These are phyloP conservation scores for Fomitopsis palustris DNA, from an alignment of 1,284 basidiomycete species.

Conservation along the genomic window DNA sequence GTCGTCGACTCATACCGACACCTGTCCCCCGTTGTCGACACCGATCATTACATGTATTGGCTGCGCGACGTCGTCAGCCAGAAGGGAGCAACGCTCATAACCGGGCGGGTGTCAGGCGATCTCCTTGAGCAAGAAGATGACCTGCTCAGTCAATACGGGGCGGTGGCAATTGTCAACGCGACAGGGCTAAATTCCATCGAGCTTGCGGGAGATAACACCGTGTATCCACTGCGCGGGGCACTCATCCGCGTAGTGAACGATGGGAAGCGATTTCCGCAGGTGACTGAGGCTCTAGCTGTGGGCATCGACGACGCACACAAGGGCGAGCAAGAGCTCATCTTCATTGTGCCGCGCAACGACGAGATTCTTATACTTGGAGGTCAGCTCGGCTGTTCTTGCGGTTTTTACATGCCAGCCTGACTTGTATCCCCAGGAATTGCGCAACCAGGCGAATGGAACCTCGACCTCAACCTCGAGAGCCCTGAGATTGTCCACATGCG, in stretches of 20 bases:
- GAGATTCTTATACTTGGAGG: slow-evolving; percentile 31
- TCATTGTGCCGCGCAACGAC: slow-evolving; percentile 34
- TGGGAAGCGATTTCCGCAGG: slow-evolving; percentile 32
- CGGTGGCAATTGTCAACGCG: slow-evolving; percentile 32
- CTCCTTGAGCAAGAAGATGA: slow-evolving; percentile 27
- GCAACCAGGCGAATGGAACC: slow-evolving; percentile 24
- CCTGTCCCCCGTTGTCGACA: slow-evolving; percentile 34
- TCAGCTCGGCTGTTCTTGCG: slow-evolving; percentile 11
- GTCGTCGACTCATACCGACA: slow-evolving; percentile 35
- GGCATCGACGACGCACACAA: slow-evolving; percentile 24
- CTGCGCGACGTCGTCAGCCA: slow-evolving; percentile 24
- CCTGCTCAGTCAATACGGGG: slow-evolving; percentile 28
- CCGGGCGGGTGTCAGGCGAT: slow-evolving; percentile 26
- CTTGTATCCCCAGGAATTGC: background rate
- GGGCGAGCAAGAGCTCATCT: slow-evolving; percentile 26
- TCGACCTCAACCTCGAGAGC: slow-evolving; percentile 31
- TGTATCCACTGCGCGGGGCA: slow-evolving; percentile 36
- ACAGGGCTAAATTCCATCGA: slow-evolving; percentile 31
- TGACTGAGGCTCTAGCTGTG: slow-evolving; percentile 31
- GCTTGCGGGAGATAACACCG: slow-evolving; percentile 29
- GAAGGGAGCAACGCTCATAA: slow-evolving; percentile 31
- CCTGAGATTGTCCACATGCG: slow-evolving; percentile 34
- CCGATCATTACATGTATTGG: slow-evolving; percentile 34
- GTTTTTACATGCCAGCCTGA: background rate
- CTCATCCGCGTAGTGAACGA: slow-evolving; percentile 37